phyloP scores from a whole-genome alignment of 2,329 filamentous ascomycete genomes.

The Diaporthe australafricana region DNA sequence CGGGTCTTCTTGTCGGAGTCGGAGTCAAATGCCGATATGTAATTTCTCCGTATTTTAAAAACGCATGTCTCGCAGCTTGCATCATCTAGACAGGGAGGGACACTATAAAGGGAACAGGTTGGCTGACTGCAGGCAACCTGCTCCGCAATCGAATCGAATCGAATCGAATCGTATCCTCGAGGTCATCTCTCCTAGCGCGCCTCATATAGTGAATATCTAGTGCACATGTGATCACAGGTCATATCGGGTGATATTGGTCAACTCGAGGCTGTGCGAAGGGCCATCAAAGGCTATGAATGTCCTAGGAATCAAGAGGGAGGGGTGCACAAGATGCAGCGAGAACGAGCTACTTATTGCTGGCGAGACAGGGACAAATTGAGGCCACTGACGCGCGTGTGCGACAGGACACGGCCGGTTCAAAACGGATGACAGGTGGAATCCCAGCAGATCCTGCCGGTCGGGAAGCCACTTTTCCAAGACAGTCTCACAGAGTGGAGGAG shows the following conservation, averaged over 20 bases:
- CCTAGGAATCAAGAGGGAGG: too few species aligned
- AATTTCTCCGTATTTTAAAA: background rate
- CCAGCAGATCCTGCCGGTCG: background rate
- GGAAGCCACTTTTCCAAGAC: background rate
- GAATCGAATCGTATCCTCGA: background rate
- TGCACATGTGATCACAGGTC: background rate
- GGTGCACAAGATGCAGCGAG: background rate
- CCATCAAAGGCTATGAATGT: background rate
- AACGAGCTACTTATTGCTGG: background rate
- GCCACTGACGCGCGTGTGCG: constrained; percentile 1
- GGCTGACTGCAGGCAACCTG: background rate
- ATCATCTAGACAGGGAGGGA: background rate
- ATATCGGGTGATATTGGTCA: background rate
- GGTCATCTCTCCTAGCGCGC: background rate
- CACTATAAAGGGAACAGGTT: background rate
- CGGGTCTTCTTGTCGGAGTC: too few species aligned
- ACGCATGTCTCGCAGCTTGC: background rate
- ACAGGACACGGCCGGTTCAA: background rate
- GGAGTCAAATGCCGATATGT: background rate
- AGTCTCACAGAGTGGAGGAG: background rate
- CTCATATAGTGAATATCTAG: too few species aligned
- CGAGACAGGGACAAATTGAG: background rate
- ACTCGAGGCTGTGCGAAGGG: too few species aligned
- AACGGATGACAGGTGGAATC: background rate
- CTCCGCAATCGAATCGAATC: background rate